phyloP scores from a whole-genome alignment of 805 yeast genomes.

The Suhomyces emberorum region DNA sequence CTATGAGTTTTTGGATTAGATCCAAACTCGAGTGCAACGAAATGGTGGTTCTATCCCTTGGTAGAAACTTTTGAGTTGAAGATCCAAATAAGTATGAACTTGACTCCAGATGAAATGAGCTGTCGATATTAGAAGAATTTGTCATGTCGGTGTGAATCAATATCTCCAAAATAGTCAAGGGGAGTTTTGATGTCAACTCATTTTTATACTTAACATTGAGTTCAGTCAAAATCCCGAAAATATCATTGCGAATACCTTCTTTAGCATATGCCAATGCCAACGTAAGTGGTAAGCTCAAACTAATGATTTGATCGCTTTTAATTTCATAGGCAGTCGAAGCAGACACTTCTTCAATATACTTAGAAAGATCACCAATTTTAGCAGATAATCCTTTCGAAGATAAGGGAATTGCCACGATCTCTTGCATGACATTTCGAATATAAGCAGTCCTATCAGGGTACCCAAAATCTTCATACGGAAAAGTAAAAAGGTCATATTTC shows the following conservation, averaged over 20 bases:
- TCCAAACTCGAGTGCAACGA: slow-evolving; percentile 26
- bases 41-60: slow-evolving; percentile 13
- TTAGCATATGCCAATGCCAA: slow-evolving; percentile 44
- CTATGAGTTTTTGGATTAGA: slow-evolving; percentile 21
- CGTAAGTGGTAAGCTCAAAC: slow-evolving; percentile 28
- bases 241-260: slow-evolving; percentile 34
- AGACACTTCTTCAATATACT: too few relatives aligned
- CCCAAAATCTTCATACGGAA: slow-evolving; percentile 30
- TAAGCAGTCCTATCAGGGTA: too few relatives aligned
- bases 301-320: too few relatives aligned
- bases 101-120: background rate
- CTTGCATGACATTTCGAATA: too few relatives aligned
- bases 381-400: too few relatives aligned
- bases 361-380: too few relatives aligned
- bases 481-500: slow-evolving; percentile 27
- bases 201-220: slow-evolving; percentile 19
- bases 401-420: too few relatives aligned
- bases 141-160: slow-evolving; percentile 40
- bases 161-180: slow-evolving; percentile 34
- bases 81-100: slow-evolving; percentile 3
- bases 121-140: slow-evolving; percentile 18
- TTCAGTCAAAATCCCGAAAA: slow-evolving; percentile 17
- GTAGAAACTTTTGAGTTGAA: slow-evolving; percentile 6
- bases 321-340: too few relatives aligned
- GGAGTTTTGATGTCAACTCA: slow-evolving; percentile 22